phyloP scores from a whole-genome alignment of 495 filamentous ascomycete genomes.

The Viridothelium virens region DNA sequence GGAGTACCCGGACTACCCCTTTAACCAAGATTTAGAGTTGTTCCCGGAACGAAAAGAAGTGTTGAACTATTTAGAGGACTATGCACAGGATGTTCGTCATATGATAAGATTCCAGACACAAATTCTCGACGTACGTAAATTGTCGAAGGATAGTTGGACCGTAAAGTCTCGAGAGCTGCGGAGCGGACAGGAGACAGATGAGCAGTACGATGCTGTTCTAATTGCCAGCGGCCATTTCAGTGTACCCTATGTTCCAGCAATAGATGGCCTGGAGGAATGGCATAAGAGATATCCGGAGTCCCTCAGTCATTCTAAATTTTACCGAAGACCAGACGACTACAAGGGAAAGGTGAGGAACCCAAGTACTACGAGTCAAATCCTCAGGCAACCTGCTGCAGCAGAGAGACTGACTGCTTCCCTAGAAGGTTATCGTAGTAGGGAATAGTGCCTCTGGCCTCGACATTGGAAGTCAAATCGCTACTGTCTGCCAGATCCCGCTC shows the following conservation, averaged over 20 bases:
- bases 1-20: constrained; percentile 64
- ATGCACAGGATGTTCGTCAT: constrained; percentile 54
- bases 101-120: constrained; percentile 52
- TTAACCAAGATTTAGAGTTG: constrained; percentile 54
- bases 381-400: neutral
- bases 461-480: constrained; percentile 65
- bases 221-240: constrained; percentile 79
- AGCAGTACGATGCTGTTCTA: constrained; percentile 63
- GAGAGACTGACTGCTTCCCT: neutral
- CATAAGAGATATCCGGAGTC: constrained; percentile 51
- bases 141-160: constrained; percentile 39
- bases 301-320: constrained; percentile 78
- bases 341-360: constrained; percentile 35
- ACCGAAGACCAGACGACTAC: constrained; percentile 54
- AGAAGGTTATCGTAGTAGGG: constrained; percentile 68
- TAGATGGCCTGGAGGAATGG: constrained; percentile 51
- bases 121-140: constrained; percentile 43
- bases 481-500: constrained; percentile 43
- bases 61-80: constrained; percentile 63
- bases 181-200: constrained; percentile 33
- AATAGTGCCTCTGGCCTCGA: constrained; percentile 73
- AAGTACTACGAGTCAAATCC: neutral
- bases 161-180: constrained; percentile 48
- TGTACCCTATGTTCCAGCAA: constrained; percentile 60
- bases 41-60: constrained; percentile 66